Evolutionary conservation across 331 rosid species (phyloP), one percentile per base, ranked within the genome.

Genomic region (Malus hybrid): DNA sequence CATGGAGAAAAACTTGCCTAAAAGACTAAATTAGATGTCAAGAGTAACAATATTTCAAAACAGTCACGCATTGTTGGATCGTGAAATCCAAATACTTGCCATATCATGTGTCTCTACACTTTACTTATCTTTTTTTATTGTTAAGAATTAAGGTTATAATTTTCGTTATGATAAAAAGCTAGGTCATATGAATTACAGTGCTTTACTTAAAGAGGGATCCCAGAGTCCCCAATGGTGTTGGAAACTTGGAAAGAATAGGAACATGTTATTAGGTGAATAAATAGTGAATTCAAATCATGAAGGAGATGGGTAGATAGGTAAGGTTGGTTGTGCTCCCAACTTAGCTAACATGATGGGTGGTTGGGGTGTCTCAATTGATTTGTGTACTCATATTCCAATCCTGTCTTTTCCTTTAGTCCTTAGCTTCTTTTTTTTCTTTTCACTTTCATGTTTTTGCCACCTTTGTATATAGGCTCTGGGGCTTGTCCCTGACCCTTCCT

Each of bases 261-360:
- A 33, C 16, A 34, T 5, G 12, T 20, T 60, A 62, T 44, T 62
- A 48, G 31, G 61, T 27, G 48, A 19, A 39, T 31, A 36, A 60
- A 15, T 27, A 18, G 62, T 36, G 76, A 57, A 55, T 77, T 70
- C 65, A 84, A 87, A 78, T 79, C 69, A 62, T 44, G 36, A 18
- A 22, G 4, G 8, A 31, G 65, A 14, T 31, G 16, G n/a, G 27
- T 32, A 24, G 28, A 73, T 33, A 34, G 70, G 76, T 6, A 64
- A 57, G 77, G 85, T 71, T 48, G 86, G 87, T 84, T 86, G 78
- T 88, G 88, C 93, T 89, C 96, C 90, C 88, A 80, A 39, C 79
- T 84, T 73, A 57, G 85, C 81, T 32, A 79, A 89, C 93, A 89
- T 89, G 93, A 88, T 87, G 96, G 89, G 89, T 87, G 85, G 96